Evolutionary conservation across 768 basidiomycete genomes (phyloP).

Genomic region (Tylopilus plumbeoviolaceoides): DNA sequence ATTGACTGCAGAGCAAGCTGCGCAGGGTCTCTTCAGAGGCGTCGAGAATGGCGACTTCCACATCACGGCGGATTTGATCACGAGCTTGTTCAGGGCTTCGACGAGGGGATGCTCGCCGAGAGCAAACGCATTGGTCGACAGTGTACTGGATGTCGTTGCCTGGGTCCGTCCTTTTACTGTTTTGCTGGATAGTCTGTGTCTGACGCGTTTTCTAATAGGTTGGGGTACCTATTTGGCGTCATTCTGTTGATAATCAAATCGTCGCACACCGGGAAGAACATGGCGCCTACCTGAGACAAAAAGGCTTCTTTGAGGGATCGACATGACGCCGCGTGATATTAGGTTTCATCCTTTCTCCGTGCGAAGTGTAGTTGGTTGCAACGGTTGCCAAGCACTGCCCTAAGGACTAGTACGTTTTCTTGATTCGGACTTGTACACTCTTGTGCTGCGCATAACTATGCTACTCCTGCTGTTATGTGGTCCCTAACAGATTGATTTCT

Average conservation of each 20-base stretch:
- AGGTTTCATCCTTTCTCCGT: background rate
- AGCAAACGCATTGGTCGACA: constrained; percentile 58
- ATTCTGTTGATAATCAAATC: constrained; percentile 46
- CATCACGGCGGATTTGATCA: constrained; percentile 69
- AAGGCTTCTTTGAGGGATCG: constrained; percentile 38
- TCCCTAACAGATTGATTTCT: background rate
- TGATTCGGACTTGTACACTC: background rate
- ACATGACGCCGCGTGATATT: background rate
- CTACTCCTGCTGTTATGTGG: background rate
- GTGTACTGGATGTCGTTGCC: constrained; percentile 36
- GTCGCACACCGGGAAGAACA: constrained; percentile 46
- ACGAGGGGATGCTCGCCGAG: constrained; percentile 58
- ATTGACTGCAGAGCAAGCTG: constrained; percentile 59
- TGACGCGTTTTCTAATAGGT: constrained; percentile 32
- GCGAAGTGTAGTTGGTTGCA: background rate
- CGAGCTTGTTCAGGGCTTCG: constrained; percentile 61
- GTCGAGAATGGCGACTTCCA: constrained; percentile 67
- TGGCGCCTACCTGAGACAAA: constrained; percentile 37
- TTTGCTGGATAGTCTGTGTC: background rate
- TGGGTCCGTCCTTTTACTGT: constrained; percentile 34
- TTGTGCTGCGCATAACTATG: background rate
- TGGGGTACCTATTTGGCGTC: constrained; percentile 50
- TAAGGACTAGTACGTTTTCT: background rate
- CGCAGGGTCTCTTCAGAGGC: constrained; percentile 59
- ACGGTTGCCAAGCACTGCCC: background rate